Percentiles rank a stretch among this genome's conserved stretches.
These are phyloP conservation scores for Starmerella sp. DNA, from an alignment of 805 yeast genomes.

Conservation along the genomic window DNA sequence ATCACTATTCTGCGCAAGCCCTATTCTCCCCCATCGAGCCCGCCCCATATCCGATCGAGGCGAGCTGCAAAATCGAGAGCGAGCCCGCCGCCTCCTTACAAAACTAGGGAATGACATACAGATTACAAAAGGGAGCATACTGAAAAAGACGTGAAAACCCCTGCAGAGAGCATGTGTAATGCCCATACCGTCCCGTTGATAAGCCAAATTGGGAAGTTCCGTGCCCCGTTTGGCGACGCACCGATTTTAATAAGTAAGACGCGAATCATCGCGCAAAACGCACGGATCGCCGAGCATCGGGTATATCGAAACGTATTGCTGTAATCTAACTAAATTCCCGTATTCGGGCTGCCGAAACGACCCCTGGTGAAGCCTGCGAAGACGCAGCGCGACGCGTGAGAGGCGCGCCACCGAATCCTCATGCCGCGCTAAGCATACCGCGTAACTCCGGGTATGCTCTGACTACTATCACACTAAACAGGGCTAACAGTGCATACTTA, in stretches of 20 bases:
- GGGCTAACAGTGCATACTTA: not conserved
- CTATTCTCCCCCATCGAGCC: too few relatives aligned
- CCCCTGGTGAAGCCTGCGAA: too few relatives aligned
- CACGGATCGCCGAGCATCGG: too few relatives aligned
- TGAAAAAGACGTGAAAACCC: not conserved
- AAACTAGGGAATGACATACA: too few relatives aligned
- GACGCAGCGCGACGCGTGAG: not conserved
- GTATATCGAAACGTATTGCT: too few relatives aligned
- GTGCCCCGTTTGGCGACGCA: not conserved
- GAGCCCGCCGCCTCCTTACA: too few relatives aligned
- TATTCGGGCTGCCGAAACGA: too few relatives aligned
- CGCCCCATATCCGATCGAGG: too few relatives aligned
- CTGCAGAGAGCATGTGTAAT: not conserved
- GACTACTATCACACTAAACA: not conserved
- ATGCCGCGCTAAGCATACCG: not conserved
- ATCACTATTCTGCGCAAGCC: too few relatives aligned
- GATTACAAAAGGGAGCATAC: not conserved
- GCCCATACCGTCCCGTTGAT: not conserved
- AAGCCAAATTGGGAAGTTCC: constrained; percentile 1
- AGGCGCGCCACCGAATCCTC: not conserved
- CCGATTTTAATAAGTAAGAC: not conserved
- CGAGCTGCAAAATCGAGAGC: too few relatives aligned
- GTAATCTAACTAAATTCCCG: too few relatives aligned
- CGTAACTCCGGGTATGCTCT: not conserved
- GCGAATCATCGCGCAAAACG: not conserved